Evolutionary conservation across 495 filamentous ascomycete species (phyloP).

Genomic region (Rostrohypoxylon terebratum): DNA sequence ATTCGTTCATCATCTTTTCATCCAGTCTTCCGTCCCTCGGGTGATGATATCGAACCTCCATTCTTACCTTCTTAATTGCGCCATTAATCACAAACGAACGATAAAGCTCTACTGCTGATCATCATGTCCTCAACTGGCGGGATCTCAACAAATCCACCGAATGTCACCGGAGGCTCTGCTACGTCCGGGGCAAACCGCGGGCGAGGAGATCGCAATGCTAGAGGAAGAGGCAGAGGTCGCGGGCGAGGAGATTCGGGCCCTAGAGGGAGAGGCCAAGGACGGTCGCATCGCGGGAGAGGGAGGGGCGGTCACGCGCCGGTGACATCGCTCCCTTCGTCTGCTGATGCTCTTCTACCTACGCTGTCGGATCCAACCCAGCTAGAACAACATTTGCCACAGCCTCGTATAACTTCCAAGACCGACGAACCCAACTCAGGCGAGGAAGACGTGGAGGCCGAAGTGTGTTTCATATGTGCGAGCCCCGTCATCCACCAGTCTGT

Average conservation of each 20-base stretch:
- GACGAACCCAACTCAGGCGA: constrained; percentile 34
- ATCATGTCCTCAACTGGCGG: constrained; percentile 11
- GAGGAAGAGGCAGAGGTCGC: constrained; percentile 55
- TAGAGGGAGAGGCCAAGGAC: constrained; percentile 32
- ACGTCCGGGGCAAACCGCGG: constrained; percentile 25
- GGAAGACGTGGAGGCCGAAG: constrained; percentile 74
- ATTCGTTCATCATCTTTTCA: neutral
- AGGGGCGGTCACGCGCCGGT: constrained; percentile 36
- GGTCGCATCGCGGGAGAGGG: constrained; percentile 48
- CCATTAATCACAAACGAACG: neutral
- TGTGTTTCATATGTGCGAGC: constrained; percentile 98
- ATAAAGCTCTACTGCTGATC: neutral
- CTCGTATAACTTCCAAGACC: constrained; percentile 14
- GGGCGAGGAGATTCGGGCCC: constrained; percentile 30
- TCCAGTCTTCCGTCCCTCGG: neutral
- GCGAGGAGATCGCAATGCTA: constrained; percentile 50
- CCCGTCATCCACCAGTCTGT: constrained; percentile 84
- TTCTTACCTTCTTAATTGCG: neutral
- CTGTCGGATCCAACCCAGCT: constrained; percentile 11
- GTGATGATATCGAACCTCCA: neutral
- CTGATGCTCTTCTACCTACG: neutral
- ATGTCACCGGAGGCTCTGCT: neutral
- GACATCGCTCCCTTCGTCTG: constrained; percentile 3
- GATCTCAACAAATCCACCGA: constrained; percentile 5
- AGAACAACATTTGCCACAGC: constrained; percentile 3